Evolutionary conservation across 352 stramenopile genomes (phyloP), one percentile per base, ranked within the genome.

Genomic region (Albugo candida): DNA sequence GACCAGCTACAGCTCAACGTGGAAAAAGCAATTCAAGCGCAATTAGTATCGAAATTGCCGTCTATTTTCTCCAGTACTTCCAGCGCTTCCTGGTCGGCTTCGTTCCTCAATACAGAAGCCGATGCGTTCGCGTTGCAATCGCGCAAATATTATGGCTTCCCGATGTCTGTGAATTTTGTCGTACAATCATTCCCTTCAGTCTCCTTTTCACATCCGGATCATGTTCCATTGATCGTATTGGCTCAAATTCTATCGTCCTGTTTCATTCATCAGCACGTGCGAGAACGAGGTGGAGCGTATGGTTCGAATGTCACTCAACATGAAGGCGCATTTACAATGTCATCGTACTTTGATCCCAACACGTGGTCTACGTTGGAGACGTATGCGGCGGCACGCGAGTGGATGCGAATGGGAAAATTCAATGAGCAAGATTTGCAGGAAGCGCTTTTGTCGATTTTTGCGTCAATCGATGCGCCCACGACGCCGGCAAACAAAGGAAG

Each of bases 311-410:
- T 81, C 21, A 67, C 66, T 11, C 70, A 84, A 53, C 72, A 67
- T 31, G 77, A 89, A 56, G 77, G 77, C 13, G 65, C 70, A n/a
- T 81, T 89, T 52, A 65, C 70, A 27, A 64, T 89, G 55, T 83
- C 64, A 55, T 89, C 77, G 38, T 73, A 87, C 58, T 89, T 84
- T 57, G 77, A 89, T 45, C 77, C 77, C 10, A 83, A 89, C 64
- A 87, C 74, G 45, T 67, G 65, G 46, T 63, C 74, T 59, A 89
- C 77, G 45, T 63, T 89, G 14, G 62, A 80, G 4, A 74, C 71
- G 11, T 89, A 84, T 58, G 60, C 68, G 1, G 59, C 70, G 24
- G 70, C 74, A 14, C 58, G 66, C 36, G 21, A 45, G 16, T 89
- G 70, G 65, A 72, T 70, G 0, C 43, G 60, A 11, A 51, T 56